A percentile compares a stretch with the other conserved stretches of the same genome.
These are phyloP conservation scores for Ustilago trichophora DNA, from an alignment of 1,284 basidiomycete genomes.

Conservation along the genomic window DNA sequence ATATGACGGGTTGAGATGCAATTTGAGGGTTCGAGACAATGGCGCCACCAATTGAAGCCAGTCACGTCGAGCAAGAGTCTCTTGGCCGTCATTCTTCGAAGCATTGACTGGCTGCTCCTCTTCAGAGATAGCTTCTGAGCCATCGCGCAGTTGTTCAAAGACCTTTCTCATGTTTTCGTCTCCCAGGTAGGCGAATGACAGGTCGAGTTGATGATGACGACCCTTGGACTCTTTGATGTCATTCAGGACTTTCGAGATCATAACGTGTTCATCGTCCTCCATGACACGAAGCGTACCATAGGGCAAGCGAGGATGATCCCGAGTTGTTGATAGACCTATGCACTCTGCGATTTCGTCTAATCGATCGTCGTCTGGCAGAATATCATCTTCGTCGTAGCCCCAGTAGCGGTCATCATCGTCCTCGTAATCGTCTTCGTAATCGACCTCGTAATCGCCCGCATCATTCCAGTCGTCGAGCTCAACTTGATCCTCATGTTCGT, in stretches of 20 bases:
- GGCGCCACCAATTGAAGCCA: neutral
- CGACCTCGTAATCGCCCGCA: too few species aligned
- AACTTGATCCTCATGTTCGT: too few species aligned
- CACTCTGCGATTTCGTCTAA: too few species aligned
- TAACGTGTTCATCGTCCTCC: conserved; percentile 11
- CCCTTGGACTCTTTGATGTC: conserved; percentile 1
- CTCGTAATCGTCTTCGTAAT: too few species aligned
- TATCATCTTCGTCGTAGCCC: too few species aligned
- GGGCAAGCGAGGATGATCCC: neutral
- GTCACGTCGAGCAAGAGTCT: neutral
- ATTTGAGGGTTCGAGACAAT: neutral
- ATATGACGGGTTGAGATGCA: neutral
- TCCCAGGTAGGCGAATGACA: conserved; percentile 13
- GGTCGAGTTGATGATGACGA: conserved; percentile 13
- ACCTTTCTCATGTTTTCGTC: conserved; percentile 6
- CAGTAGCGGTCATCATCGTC: too few species aligned
- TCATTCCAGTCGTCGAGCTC: too few species aligned
- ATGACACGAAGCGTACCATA: conserved; percentile 17
- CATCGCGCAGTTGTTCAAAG: conserved; percentile 1
- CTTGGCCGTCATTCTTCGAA: conserved; percentile 9
- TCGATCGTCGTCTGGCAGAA: too few species aligned
- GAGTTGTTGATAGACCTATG: too few species aligned
- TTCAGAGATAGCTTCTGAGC: too few species aligned
- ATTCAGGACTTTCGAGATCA: neutral
- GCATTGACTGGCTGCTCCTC: neutral